These are phyloP conservation scores for Xylaria multiplex DNA, from an alignment of 2,329 filamentous ascomycete genomes.

Conservation along the genomic window DNA sequence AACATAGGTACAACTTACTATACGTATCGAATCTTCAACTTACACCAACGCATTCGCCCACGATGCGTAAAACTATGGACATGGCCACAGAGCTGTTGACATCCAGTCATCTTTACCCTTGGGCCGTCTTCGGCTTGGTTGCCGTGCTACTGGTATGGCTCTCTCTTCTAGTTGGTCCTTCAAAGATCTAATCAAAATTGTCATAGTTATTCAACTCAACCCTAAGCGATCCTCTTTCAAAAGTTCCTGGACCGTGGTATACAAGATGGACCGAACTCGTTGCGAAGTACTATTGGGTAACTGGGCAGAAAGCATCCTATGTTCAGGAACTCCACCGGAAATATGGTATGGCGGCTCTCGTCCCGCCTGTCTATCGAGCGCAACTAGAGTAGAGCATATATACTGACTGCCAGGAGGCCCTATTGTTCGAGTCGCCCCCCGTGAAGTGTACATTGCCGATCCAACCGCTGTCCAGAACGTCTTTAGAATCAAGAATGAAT, in stretches of 20 bases:
- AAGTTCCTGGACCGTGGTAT: conserved; percentile 41
- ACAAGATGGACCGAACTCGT: conserved; percentile 33
- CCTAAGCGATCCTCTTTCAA: conserved; percentile 32
- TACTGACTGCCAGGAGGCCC: conserved; percentile 37
- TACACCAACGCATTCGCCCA: background rate
- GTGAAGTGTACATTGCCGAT: conserved; percentile 44
- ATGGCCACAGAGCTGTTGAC: conserved; percentile 10
- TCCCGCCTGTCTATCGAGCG: background rate
- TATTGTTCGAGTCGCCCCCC: conserved; percentile 45
- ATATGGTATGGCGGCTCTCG: conserved; percentile 39
- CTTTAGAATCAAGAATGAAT: conserved; percentile 43
- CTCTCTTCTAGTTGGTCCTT: background rate
- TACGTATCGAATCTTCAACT: background rate
- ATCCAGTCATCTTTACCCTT: conserved; percentile 22
- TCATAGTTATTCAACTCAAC: conserved; percentile 20
- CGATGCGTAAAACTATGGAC: conserved; percentile 16
- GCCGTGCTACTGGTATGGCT: conserved; percentile 32
- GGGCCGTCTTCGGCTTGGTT: conserved; percentile 24
- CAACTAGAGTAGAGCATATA: background rate
- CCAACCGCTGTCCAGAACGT: conserved; percentile 38
- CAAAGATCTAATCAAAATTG: background rate
- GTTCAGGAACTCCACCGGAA: conserved; percentile 44
- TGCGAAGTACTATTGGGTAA: conserved; percentile 30
- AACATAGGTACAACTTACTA: background rate
- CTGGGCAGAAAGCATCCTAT: conserved; percentile 34